Evolutionary conservation across 768 basidiomycete genomes (phyloP), one percentile per base, ranked within the genome.

Genomic region (Leccinellum albellum): DNA sequence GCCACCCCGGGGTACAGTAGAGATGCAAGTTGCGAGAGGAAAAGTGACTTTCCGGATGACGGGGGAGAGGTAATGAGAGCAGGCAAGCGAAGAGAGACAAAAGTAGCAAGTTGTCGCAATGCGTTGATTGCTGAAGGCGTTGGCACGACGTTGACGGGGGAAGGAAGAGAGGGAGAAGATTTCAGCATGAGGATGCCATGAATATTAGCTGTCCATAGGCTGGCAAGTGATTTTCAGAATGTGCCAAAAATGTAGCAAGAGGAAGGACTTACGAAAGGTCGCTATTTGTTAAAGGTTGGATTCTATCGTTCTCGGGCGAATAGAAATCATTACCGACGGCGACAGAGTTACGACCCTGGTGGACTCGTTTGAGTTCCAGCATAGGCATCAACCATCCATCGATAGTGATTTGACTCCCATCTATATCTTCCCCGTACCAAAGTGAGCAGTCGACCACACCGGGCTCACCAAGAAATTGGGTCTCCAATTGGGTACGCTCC

Each of bases 301-400:
- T 50, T 12, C 54, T 48, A 31, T 77, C 76, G 24, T 58, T 72
- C 9, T 78, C 76, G 29, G 50, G 53, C 3, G 64, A 66, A 65
- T 83, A 86, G 65, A 80, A 87, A 54, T 80, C 76, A 37, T 77
- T 66, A 3, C 66, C 59, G 1, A 75, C 66, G n/a, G 76, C 70
- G 32, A 87, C 70, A 10, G 71, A 71, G 44, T 79, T 74, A 45
- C 89, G 76, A 35, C 73, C 72, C 20, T 82, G 76, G 48, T 75
- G 72, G 3, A 92, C 71, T 50, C 94, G 78, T 57, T 81, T 73
- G 14, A 78, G 70, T 66, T 97, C 95, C 28, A 88, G 56, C 4
- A 85, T 70, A 4, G 91, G 88, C 61, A 96, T 68, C 26, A 95
- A 74, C 94, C 93, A 96, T 12, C 88, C 91, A 71, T 96, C 91